Evolutionary conservation across 768 basidiomycete species (phyloP).

Genomic region (Auriscalpium microsporum): DNA sequence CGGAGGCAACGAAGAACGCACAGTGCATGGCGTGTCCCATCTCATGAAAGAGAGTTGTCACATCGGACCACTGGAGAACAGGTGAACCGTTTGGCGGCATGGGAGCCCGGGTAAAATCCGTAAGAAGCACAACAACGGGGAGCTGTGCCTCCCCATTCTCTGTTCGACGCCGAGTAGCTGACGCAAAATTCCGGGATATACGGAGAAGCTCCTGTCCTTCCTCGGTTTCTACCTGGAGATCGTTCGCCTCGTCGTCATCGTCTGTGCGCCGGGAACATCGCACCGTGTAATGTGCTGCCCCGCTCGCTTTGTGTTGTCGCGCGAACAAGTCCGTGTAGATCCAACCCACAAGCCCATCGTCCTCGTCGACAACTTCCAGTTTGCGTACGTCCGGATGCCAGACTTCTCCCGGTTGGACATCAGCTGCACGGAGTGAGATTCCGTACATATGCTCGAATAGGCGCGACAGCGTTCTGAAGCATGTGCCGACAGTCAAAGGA

Average conservation of each 20-base stretch:
- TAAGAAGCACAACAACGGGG: constrained; percentile 85
- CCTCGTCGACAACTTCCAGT: constrained; percentile 87
- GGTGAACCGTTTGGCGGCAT: constrained; percentile 55
- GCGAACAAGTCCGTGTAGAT: constrained; percentile 92
- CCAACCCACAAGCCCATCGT: constrained; percentile 81
- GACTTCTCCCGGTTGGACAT: constrained; percentile 66
- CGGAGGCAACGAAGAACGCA: constrained; percentile 35
- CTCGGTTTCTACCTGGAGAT: constrained; percentile 34
- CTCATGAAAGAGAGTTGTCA: constrained; percentile 92
- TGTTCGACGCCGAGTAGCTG: constrained; percentile 48
- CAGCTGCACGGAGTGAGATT: constrained; percentile 66
- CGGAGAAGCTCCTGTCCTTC: constrained; percentile 25
- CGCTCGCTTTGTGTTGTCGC: constrained; percentile 74
- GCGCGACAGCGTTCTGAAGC: constrained; percentile 85
- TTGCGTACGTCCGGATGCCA: constrained; percentile 89
- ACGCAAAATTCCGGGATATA: constrained; percentile 57
- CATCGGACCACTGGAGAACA: constrained; percentile 84
- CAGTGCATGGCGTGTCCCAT: constrained; percentile 99
- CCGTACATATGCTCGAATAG: constrained; percentile 86
- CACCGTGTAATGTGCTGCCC: constrained; percentile 97
- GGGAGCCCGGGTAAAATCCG: constrained; percentile 66
- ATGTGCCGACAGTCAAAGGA: constrained; percentile 79
- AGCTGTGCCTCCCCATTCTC: constrained; percentile 73
- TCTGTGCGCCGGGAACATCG: constrained; percentile 89
- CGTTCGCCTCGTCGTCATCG: constrained; percentile 73